phyloP scores from a whole-genome alignment of 129 eudicot species.

The Saussurea involucrata region DNA sequence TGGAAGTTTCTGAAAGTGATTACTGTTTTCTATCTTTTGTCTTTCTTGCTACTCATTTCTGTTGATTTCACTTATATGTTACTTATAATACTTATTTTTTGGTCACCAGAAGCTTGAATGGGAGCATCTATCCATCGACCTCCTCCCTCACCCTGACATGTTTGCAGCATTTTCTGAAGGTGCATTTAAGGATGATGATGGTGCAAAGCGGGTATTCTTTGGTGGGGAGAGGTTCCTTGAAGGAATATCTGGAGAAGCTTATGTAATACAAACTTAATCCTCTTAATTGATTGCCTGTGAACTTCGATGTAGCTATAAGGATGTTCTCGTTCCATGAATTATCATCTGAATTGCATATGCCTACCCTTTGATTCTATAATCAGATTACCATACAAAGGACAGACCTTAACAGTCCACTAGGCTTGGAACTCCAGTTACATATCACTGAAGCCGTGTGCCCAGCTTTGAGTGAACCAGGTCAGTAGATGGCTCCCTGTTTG shows the following conservation, averaged over 20 bases:
- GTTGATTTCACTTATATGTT: background rate
- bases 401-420: slow-evolving; percentile 79
- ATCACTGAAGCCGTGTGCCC: slow-evolving; percentile 96
- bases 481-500: slow-evolving; percentile 16
- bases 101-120: slow-evolving; percentile 92
- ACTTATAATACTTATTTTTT: slow-evolving; percentile 24
- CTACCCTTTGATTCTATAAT: slow-evolving; percentile 14
- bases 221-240: slow-evolving; percentile 98
- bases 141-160: slow-evolving; percentile 99
- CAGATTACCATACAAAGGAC: slow-evolving; percentile 97
- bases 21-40: background rate
- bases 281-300: slow-evolving; percentile 27
- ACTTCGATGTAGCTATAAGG: slow-evolving; percentile 20
- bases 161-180: slow-evolving; percentile 64
- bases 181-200: slow-evolving; percentile 89
- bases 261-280: slow-evolving; percentile 55
- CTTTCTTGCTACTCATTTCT: background rate
- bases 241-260: slow-evolving; percentile 97
- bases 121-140: slow-evolving; percentile 90
- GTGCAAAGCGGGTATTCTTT: slow-evolving; percentile 88
- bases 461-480: slow-evolving; percentile 97
- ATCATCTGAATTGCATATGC: slow-evolving; percentile 16
- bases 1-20: background rate
- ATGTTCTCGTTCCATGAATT: slow-evolving; percentile 3
- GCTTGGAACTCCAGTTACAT: slow-evolving; percentile 87